Percentiles rank a stretch among this genome's conserved stretches.
These are phyloP conservation scores for Termitomyces sp. DNA, from an alignment of 1,284 basidiomycete species.

Conservation along the genomic window DNA sequence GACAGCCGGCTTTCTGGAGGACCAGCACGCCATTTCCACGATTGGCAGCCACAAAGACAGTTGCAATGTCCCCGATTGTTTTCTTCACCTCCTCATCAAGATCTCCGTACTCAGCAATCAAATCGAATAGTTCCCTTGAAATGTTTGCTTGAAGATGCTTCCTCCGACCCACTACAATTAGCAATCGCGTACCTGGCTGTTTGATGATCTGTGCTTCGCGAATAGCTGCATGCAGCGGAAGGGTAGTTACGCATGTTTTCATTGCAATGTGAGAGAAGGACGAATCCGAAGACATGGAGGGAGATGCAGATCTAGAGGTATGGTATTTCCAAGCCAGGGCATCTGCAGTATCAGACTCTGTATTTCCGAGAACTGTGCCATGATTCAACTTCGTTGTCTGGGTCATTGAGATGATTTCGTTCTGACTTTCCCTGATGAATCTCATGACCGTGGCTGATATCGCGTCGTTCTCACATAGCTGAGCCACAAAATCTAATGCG, in stretches of 20 bases:
- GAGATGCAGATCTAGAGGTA: conserved; percentile 20
- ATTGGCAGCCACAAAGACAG: background rate
- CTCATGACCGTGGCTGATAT: conserved; percentile 73
- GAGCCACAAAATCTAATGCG: conserved; percentile 78
- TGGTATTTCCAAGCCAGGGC: conserved; percentile 56
- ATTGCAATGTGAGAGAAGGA: conserved; percentile 47
- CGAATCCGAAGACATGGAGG: conserved; percentile 10
- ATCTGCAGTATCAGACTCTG: conserved; percentile 69
- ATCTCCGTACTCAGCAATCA: background rate
- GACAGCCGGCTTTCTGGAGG: background rate
- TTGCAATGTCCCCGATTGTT: background rate
- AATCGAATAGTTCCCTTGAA: conserved; percentile 51
- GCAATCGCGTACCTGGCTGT: conserved; percentile 30
- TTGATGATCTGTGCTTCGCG: conserved; percentile 23
- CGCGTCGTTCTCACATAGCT: conserved; percentile 65
- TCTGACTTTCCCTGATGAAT: conserved; percentile 36
- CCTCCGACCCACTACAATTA: conserved; percentile 66
- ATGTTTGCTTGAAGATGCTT: conserved; percentile 59
- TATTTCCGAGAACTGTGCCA: conserved; percentile 48
- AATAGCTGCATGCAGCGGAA: conserved; percentile 49
- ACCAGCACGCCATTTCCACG: background rate
- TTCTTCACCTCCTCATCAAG: background rate
- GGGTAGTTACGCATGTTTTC: conserved; percentile 42
- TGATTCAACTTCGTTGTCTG: background rate
- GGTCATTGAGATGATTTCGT: conserved; percentile 10